Conservation (phyloP, 768 basidiomycete genomes). For the Calocera viscosa region DNA sequence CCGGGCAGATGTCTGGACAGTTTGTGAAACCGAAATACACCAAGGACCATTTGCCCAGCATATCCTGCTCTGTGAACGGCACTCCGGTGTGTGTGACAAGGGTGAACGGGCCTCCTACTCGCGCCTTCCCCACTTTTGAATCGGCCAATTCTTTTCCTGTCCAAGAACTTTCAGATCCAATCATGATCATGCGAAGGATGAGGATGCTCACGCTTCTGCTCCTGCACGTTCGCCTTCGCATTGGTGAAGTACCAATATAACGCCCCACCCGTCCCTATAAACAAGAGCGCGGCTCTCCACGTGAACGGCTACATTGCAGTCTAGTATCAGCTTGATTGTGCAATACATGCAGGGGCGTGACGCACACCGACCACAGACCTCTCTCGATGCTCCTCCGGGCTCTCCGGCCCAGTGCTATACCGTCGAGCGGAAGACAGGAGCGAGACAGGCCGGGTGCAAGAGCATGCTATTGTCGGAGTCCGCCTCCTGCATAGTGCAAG, state of each 20-base stretch:
- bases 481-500: too few relatives aligned
- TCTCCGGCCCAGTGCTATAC: neutral
- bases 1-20: slow-evolving; percentile 97
- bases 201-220: slow-evolving; percentile 52
- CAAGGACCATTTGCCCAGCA: slow-evolving; percentile 72
- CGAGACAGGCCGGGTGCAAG: too few relatives aligned
- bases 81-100: slow-evolving; percentile 54
- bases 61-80: slow-evolving; percentile 68
- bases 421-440: too few relatives aligned
- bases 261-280: slow-evolving; percentile 68
- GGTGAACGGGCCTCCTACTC: slow-evolving; percentile 83
- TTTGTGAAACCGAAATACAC: slow-evolving; percentile 99
- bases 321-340: neutral
- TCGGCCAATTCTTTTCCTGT: slow-evolving; percentile 62
- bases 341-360: neutral
- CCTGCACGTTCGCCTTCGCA: slow-evolving; percentile 68
- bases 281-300: slow-evolving; percentile 67
- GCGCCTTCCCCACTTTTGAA: slow-evolving; percentile 67
- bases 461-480: too few relatives aligned
- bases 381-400: neutral
- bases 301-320: slow-evolving; percentile 64
- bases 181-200: neutral
- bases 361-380: neutral
- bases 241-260: slow-evolving; percentile 78
- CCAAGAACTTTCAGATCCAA: neutral